Conservation (phyloP, 768 basidiomycete species). For the Termitomyces sp. region DNA sequence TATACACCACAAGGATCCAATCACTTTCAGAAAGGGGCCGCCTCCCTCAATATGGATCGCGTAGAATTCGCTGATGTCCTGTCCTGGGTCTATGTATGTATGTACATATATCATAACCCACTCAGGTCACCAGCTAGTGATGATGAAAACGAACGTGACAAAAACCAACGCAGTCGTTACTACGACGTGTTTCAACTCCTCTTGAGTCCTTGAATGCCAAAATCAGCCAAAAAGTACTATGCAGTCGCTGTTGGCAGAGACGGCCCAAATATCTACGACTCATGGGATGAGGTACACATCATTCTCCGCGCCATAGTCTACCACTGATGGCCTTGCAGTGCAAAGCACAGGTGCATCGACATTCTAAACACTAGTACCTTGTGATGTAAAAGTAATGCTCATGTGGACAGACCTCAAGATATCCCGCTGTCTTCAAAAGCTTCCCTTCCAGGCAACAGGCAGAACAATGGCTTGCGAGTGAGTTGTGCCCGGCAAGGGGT, state of each 20-base stretch:
- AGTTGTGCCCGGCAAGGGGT: not conserved
- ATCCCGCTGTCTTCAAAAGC: constrained; percentile 52
- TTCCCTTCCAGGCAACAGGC: constrained; percentile 43
- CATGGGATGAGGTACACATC: constrained; percentile 57
- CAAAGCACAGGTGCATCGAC: constrained; percentile 38
- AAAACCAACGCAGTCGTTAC: no score
- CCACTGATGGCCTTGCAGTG: constrained; percentile 33
- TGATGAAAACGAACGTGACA: no score
- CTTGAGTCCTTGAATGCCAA: constrained; percentile 24
- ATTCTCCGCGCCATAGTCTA: not conserved
- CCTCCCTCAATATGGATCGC: no score
- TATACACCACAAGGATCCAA: no score
- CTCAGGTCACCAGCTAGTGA: no score
- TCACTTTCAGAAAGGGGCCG: no score
- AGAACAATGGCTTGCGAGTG: constrained; percentile 48
- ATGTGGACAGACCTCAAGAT: constrained; percentile 46
- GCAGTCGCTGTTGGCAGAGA: constrained; percentile 59
- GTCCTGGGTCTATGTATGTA: no score
- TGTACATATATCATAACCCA: no score
- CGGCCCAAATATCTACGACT: constrained; percentile 55
- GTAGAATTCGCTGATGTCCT: no score
- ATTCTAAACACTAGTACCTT: not conserved
- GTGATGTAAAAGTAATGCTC: not conserved
- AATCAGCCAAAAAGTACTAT: constrained; percentile 46
- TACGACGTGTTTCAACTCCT: not conserved